A percentile compares a stretch with the other conserved stretches of the same genome.
Conservation (phyloP, 805 yeast genomes). For the Yarrowia keelungensis region DNA sequence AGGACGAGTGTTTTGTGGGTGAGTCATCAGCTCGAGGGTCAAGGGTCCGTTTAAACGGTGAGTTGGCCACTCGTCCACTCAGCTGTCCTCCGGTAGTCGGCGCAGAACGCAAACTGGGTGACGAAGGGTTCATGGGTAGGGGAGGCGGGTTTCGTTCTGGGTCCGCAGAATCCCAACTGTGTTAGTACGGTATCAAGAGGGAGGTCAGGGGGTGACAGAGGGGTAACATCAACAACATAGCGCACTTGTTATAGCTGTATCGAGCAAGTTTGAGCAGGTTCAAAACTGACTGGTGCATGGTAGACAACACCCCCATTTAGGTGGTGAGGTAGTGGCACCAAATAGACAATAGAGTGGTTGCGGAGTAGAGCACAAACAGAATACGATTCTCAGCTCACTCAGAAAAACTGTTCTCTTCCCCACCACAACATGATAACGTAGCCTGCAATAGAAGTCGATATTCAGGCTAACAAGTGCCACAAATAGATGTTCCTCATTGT, state of each 20-base stretch:
- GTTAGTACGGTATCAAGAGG: conserved; percentile 12
- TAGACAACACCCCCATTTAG: conserved; percentile 2
- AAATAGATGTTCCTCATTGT: too few relatives aligned
- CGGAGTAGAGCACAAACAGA: background rate
- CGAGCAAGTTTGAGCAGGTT: conserved; percentile 32
- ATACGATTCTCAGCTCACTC: too few relatives aligned
- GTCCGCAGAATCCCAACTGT: conserved; percentile 37
- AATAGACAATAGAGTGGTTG: conserved; percentile 2
- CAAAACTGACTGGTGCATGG: conserved; percentile 25
- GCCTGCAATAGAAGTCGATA: too few relatives aligned
- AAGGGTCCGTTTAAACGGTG: conserved; percentile 17
- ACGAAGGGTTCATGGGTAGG: conserved; percentile 34
- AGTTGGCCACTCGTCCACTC: conserved; percentile 13
- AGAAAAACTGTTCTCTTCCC: too few relatives aligned
- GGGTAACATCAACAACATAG: background rate
- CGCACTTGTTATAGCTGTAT: conserved; percentile 4
- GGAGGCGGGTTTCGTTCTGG: conserved; percentile 38
- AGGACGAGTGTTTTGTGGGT: conserved; percentile 1
- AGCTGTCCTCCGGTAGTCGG: conserved; percentile 28
- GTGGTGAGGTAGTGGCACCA: background rate
- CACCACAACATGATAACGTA: background rate
- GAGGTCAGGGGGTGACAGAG: background rate
- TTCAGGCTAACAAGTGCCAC: too few relatives aligned
- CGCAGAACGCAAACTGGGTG: conserved; percentile 19
- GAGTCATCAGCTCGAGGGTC: conserved; percentile 20